phyloP scores from a whole-genome alignment of 108 stramenopile genomes.

The Schizochytrium sp. region DNA sequence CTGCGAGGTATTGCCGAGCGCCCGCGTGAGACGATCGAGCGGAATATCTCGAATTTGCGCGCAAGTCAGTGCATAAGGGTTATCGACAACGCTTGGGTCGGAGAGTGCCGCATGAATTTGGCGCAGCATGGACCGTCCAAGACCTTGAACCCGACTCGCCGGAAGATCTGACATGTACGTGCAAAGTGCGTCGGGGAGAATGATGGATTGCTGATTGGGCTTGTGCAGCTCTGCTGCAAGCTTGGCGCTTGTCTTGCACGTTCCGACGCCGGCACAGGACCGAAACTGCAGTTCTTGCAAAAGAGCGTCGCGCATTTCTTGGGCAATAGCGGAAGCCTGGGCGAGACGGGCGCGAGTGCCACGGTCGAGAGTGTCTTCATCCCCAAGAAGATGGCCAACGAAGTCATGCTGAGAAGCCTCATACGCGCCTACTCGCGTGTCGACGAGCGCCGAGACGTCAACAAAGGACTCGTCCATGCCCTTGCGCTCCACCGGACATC shows the following conservation, averaged over 20 bases:
- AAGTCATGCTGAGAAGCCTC: not conserved
- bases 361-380: not conserved
- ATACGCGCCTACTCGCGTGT: not conserved
- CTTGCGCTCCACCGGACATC: not conserved
- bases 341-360: not conserved
- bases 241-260: not conserved
- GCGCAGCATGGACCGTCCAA: not conserved
- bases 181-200: not conserved
- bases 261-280: not conserved
- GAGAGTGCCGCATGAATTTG: not conserved
- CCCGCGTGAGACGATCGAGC: not conserved
- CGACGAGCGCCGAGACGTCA: not conserved
- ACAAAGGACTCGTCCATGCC: conserved; percentile 16
- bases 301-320: not conserved
- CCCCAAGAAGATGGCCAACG: not conserved
- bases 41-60: not conserved
- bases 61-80: not conserved
- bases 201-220: not conserved
- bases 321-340: not conserved
- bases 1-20: not conserved
- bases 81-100: too few relatives aligned
- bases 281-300: not conserved
- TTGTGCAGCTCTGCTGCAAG: not conserved
- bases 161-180: not conserved
- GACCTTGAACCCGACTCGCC: not conserved